Evolutionary conservation across 805 yeast species (phyloP), one percentile per base, ranked within the genome.

Genomic region (Debaryomyces castellii): DNA sequence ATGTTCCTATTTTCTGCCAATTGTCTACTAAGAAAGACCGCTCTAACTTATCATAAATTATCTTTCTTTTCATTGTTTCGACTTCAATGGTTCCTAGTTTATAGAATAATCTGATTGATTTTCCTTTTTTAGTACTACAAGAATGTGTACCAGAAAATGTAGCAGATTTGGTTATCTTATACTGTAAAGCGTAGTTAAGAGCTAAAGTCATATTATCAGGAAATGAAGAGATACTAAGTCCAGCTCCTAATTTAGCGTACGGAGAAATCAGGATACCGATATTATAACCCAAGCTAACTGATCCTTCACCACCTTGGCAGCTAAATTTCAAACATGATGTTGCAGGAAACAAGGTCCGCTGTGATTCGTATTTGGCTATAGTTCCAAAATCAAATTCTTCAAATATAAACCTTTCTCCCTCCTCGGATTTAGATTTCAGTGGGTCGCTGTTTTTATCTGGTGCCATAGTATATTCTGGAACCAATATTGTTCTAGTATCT

Each of bases 41-140:
- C 11, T 46, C 48, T 22, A 32, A 21, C 9, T 27, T 24, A 40
- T 48, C 43, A 27, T 39, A 52, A 10, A 45, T 27, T 9, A 56
- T 16, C 12, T 37, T 36, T 34, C 57, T 49, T 14, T 37, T 44
- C 10, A 20, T 33, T 8, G 51, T 48, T 14, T 32, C 43, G 12
- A 45, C 44, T 12, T 43, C 47, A n/a, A 48, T 35, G 17, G 54
- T 41, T 7, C 44, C 42, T 4, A 54, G 48, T 23, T 42, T 47
- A 40, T 55, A 58, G 40, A 58, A 58, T 33, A 58, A 39, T 32
- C 62, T 39, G 7, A 55, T 51, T 1, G 50, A 42, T 12, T 25
- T 37, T 9, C 60, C 57, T 8, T 49, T 42, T n/a, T 36, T 33
- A 4, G 58, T 44, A 18, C 41, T 35, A 43, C 67, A 62, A 11